Evolutionary conservation across 2,329 filamentous ascomycete species (phyloP), one percentile per base, ranked within the genome.

Genomic region (Dothideomycetes sp.): DNA sequence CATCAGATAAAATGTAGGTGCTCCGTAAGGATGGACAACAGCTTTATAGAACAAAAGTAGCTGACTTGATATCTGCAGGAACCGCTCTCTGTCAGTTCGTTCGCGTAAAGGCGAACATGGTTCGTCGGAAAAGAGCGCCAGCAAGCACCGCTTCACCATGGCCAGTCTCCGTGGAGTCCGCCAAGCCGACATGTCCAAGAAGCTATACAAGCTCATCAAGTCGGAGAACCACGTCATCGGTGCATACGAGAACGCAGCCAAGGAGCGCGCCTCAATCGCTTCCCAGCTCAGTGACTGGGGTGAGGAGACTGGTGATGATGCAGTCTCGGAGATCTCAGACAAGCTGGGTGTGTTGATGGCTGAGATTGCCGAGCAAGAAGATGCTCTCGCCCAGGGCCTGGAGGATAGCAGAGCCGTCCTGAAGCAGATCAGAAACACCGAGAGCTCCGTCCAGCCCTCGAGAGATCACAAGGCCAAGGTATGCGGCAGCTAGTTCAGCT

Each of bases 241-340:
- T 36, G 82, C 84, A 36, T 82, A 95, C 65, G 86, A 94, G 65
- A 68, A 77, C 5, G 91, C 89, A 5, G 85, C 80, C 36, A 82
- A 81, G 44, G 89, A 95, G 67, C 84, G 87, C 42, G 66, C 85
- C 45, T 77, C 78, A 36, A 87, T 96, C 54, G 91, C 88, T 12
- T 78, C 79, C 9, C 89, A 96, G 66, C 76, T 98, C 33, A 94
- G 86, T 5, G 88, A 96, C 51, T 98, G 91, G 91, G 91, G 91
- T 42, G 88, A 96, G 65, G 76, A 84, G 44, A 95, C 88, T 2
- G 75, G 77, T 38, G 91, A 98, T 55, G 86, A 94, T 45, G 77
- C 79, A 37, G 72, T 96, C 53, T 86, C 78, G 38, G 91, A 96
- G 57, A 75, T 98, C 50, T 87, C 84, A 43, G 91, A 96, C 72